Evolutionary conservation across 805 yeast species (phyloP).

Genomic region (Lipomyces japonicus): DNA sequence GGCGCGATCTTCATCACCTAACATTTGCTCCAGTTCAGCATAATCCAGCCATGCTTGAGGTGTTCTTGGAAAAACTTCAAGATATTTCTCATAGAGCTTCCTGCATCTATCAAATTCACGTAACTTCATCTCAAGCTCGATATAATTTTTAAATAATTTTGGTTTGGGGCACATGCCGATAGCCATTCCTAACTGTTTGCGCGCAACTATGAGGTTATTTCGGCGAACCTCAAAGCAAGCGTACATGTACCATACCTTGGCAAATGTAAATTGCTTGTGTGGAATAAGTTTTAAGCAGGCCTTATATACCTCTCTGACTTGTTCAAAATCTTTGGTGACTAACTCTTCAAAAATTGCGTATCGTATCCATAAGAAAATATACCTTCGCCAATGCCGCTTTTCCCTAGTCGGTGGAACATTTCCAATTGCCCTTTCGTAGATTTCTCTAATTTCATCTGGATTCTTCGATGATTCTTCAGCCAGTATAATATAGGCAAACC

Average conservation of each 20-base stretch:
- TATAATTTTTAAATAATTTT: constrained; percentile 59
- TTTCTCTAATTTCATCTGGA: constrained; percentile 37
- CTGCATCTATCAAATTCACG: constrained; percentile 82
- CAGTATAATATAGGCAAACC: constrained; percentile 73
- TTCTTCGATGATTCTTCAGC: constrained; percentile 42
- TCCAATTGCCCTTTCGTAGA: constrained; percentile 47
- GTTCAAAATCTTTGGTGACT: constrained; percentile 41
- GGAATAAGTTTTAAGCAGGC: constrained; percentile 52
- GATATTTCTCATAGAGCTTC: constrained; percentile 60
- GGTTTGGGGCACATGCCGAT: constrained; percentile 65
- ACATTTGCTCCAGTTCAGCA: constrained; percentile 60
- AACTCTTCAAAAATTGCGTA: constrained; percentile 63
- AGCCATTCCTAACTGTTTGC: constrained; percentile 68
- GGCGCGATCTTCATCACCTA: constrained; percentile 70
- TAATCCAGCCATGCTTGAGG: constrained; percentile 56
- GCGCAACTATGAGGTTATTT: constrained; percentile 46
- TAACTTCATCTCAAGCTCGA: constrained; percentile 59
- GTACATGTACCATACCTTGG: constrained; percentile 67
- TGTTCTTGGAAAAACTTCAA: constrained; percentile 47
- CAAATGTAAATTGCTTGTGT: constrained; percentile 59
- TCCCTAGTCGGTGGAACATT: constrained; percentile 41
- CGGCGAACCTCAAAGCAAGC: constrained; percentile 74
- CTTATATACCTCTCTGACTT: constrained; percentile 52
- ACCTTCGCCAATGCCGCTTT: constrained; percentile 60
- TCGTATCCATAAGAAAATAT: constrained; percentile 65